These are phyloP conservation scores for Pichia manshurica DNA, from an alignment of 805 yeast species.

Conservation along the genomic window DNA sequence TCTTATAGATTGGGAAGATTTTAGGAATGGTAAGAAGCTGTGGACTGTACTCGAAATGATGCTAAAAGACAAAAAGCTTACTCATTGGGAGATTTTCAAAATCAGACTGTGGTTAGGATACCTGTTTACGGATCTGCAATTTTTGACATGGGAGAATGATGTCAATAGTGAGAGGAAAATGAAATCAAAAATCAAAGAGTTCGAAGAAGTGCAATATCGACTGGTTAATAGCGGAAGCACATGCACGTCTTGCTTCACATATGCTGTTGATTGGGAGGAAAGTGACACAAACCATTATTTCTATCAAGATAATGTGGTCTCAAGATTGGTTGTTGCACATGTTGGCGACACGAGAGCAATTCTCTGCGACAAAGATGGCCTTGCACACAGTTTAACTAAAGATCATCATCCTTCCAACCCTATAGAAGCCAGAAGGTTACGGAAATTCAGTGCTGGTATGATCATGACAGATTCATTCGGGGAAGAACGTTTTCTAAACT, in stretches of 20 bases:
- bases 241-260: slow-evolving; percentile 31
- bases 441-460: slow-evolving; percentile 55
- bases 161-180: slow-evolving; percentile 10
- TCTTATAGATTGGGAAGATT: slow-evolving; percentile 15
- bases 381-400: slow-evolving; percentile 70
- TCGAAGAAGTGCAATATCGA: background rate
- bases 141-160: slow-evolving; percentile 33
- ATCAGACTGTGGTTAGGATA: slow-evolving; percentile 59
- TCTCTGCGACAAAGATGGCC: slow-evolving; percentile 74
- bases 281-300: slow-evolving; percentile 35
- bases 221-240: slow-evolving; percentile 33
- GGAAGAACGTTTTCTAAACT: slow-evolving; percentile 69
- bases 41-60: slow-evolving; percentile 14
- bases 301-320: slow-evolving; percentile 61
- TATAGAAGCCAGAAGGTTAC: slow-evolving; percentile 65
- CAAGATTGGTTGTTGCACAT: slow-evolving; percentile 75
- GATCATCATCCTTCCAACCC: slow-evolving; percentile 87
- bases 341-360: slow-evolving; percentile 90
- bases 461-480: slow-evolving; percentile 89
- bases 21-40: slow-evolving; percentile 7
- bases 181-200: background rate
- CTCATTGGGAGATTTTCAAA: slow-evolving; percentile 48
- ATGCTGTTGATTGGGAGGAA: slow-evolving; percentile 27
- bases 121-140: slow-evolving; percentile 59
- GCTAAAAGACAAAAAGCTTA: slow-evolving; percentile 8